These are phyloP conservation scores for Xerocomus minutiporus DNA, from an alignment of 1,284 basidiomycete genomes.

Conservation along the genomic window DNA sequence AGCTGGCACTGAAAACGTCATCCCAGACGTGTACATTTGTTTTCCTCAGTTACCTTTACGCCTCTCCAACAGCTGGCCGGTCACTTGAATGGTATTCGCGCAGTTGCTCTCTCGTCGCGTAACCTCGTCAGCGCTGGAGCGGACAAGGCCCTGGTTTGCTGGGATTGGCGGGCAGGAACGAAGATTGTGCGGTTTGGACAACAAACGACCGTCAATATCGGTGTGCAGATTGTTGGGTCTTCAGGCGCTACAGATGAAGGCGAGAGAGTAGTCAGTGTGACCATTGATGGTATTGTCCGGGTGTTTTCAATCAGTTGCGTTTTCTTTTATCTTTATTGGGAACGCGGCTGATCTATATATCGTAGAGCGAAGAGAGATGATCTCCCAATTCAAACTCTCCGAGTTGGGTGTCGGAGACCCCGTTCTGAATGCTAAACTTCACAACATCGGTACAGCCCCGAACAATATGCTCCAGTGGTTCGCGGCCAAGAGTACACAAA, in stretches of 20 bases:
- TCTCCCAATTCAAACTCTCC: constrained; percentile 82
- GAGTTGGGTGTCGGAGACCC: constrained; percentile 73
- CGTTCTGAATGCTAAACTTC: constrained; percentile 57
- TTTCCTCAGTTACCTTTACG: constrained; percentile 74
- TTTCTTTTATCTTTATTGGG: neutral
- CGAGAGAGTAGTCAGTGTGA: constrained; percentile 81
- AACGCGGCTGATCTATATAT: constrained; percentile 6
- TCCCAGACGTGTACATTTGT: constrained; percentile 72
- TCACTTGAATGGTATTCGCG: constrained; percentile 75
- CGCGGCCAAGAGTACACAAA: constrained; percentile 83
- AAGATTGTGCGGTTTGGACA: constrained; percentile 90
- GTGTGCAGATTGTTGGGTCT: constrained; percentile 74
- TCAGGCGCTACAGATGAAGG: constrained; percentile 50
- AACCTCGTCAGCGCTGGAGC: constrained; percentile 88
- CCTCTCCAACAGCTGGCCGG: constrained; percentile 82
- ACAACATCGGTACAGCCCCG: constrained; percentile 70
- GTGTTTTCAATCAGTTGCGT: constrained; percentile 83
- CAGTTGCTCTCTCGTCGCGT: constrained; percentile 81
- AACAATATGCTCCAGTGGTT: constrained; percentile 92
- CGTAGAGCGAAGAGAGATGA: constrained; percentile 75
- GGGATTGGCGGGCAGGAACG: constrained; percentile 81
- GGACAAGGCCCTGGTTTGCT: constrained; percentile 86
- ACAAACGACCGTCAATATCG: constrained; percentile 88
- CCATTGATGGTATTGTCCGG: constrained; percentile 87
- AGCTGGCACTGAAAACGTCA: constrained; percentile 4